Base-by-base conservation (phyloP, 768 basidiomycete species). In the Calocera viscosa region DNA sequence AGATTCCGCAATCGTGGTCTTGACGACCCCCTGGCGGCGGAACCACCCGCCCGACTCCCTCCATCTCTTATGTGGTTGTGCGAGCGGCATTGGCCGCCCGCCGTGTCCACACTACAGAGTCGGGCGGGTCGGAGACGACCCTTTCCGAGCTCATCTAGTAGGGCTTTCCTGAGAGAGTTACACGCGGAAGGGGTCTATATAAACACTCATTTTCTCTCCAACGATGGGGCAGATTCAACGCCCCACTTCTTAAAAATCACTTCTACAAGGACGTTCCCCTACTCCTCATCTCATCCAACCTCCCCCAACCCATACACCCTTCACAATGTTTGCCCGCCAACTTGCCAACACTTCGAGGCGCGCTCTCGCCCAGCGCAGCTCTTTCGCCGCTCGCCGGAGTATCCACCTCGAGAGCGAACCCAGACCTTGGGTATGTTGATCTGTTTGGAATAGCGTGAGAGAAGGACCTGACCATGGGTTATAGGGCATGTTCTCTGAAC, bases 311-410 rank as follows among this genome's bases (percentile, higher is more conserved):
- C 26, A 60, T 32, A 28, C 30, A 60, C 24, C 2, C 53, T 60
- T 16, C 24, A 60, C 24, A 32, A 60, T 60, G 53, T 60, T 60
- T 19, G 53, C 53, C 22, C 53, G 53, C 30, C 53, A 60, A 60
- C 26, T 60, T 19, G 53, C 53, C 53, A 60, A 47, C 43, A 47
- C 43, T 24, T 47, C 43, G 19, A 5, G 53, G 14, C 53, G 53
- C 30, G 53, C 30, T 7, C 24, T 60, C 53, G 26, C 53, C 10
- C 53, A 60, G 30, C 26, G 53, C 19, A 16, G 5, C 10, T 16
- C 53, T 26, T 28, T 32, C 26, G 24, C 30, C 10, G 53, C 53
- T 10, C 53, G 53, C 53, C 53, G 53, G 14, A 32, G 53, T 16
- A 28, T 28, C 53, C 53, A 60, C 30, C 16, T 60, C 10, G 14